These are phyloP conservation scores for Boletus subcaerulescens DNA, from an alignment of 768 basidiomycete genomes.

Conservation along the genomic window DNA sequence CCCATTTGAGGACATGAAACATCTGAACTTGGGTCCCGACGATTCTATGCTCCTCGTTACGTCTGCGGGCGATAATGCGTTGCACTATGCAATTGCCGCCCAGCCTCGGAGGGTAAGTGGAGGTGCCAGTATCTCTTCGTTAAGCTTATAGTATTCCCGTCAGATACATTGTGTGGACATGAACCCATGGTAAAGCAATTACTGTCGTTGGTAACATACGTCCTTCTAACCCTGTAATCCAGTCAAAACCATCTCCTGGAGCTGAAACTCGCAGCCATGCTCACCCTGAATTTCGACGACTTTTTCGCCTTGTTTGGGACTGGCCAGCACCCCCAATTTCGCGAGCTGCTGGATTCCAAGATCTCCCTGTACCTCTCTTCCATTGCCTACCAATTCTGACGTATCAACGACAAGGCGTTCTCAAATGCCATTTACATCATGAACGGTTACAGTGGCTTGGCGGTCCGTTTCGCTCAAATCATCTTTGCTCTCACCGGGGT, in stretches of 20 bases:
- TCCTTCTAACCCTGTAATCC: not conserved
- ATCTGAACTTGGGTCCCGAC: constrained; percentile 52
- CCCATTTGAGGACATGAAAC: constrained; percentile 68
- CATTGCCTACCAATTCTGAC: constrained; percentile 76
- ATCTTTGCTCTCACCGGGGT: constrained; percentile 62
- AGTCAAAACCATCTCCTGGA: constrained; percentile 77
- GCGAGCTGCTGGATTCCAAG: constrained; percentile 53
- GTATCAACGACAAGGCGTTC: constrained; percentile 51
- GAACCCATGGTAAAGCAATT: constrained; percentile 50
- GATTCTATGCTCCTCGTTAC: constrained; percentile 75
- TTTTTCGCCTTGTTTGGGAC: constrained; percentile 68
- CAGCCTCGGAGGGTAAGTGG: constrained; percentile 48
- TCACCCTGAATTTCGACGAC: constrained; percentile 53
- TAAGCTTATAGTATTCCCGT: not conserved
- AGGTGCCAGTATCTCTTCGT: not conserved
- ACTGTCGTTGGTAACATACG: not conserved
- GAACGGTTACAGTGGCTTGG: constrained; percentile 65
- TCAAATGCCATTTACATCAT: constrained; percentile 59
- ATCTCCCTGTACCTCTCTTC: constrained; percentile 69
- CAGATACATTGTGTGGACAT: constrained; percentile 71
- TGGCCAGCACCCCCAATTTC: constrained; percentile 59
- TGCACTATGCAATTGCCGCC: constrained; percentile 74
- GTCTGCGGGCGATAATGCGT: constrained; percentile 74
- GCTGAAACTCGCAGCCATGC: constrained; percentile 69
- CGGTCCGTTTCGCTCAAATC: constrained; percentile 56